These are phyloP conservation scores for Exophiala spinifera DNA, from an alignment of 2,329 filamentous ascomycete species.

Conservation along the genomic window DNA sequence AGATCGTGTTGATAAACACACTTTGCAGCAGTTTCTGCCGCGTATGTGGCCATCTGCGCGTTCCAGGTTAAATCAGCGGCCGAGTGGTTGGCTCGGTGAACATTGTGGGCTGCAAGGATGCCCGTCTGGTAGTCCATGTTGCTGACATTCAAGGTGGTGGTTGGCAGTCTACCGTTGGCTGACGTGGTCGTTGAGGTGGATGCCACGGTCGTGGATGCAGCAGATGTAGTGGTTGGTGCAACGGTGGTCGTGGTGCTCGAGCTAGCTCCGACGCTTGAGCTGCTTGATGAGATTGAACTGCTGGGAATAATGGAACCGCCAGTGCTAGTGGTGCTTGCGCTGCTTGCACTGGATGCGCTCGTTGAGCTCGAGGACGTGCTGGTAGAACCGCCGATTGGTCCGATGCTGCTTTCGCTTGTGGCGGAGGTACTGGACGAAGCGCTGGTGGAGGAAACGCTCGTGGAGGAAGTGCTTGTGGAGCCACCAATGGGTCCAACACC, in stretches of 20 bases:
- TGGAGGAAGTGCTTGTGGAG: constrained; percentile 4
- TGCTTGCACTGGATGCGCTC: neutral
- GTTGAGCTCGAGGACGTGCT: neutral
- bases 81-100: constrained; percentile 80
- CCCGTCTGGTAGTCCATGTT: constrained; percentile 26
- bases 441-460: no score
- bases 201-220: constrained; percentile 1
- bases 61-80: constrained; percentile 65
- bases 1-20: constrained; percentile 75
- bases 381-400: neutral
- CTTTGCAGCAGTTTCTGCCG: constrained; percentile 58
- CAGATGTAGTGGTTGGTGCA: constrained; percentile 25
- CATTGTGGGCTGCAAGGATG: constrained; percentile 71
- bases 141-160: constrained; percentile 41
- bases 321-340: neutral
- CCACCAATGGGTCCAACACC: constrained; percentile 7
- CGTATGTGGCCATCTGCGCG: constrained; percentile 59
- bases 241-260: constrained; percentile 3
- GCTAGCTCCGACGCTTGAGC: neutral
- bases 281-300: neutral
- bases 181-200: constrained; percentile 30
- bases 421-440: neutral
- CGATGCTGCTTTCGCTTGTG: neutral
- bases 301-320: neutral
- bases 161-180: constrained; percentile 44